These are phyloP conservation scores for Talaromyces liani DNA, from an alignment of 495 filamentous ascomycete species.

Conservation along the genomic window DNA sequence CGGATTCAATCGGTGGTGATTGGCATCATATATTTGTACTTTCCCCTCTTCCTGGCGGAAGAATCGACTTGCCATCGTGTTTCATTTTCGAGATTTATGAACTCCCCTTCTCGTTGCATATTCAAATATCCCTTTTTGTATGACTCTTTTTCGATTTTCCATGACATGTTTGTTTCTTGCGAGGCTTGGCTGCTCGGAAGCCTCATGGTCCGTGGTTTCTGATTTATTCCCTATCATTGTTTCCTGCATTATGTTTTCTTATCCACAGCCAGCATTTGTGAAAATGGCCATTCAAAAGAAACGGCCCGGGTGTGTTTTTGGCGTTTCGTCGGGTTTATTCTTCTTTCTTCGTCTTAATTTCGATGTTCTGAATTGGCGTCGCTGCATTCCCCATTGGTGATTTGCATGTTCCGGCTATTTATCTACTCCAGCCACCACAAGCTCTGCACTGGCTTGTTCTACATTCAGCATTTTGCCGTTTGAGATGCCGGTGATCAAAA, in stretches of 20 bases:
- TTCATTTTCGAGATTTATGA: not conserved
- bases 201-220: not conserved
- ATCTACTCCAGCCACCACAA: slow-evolving; percentile 14
- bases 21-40: slow-evolving; percentile 12
- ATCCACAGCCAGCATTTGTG: slow-evolving; percentile 26
- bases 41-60: slow-evolving; percentile 3
- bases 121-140: slow-evolving; percentile 9
- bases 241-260: slow-evolving; percentile 12
- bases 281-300: slow-evolving; percentile 25
- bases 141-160: slow-evolving; percentile 7
- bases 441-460: slow-evolving; percentile 23
- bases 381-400: slow-evolving; percentile 26
- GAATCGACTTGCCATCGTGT: slow-evolving; percentile 11
- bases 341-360: slow-evolving; percentile 14
- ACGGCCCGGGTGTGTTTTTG: slow-evolving; percentile 27
- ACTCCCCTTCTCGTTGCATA: slow-evolving; percentile 4
- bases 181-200: not conserved
- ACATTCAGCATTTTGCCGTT: slow-evolving; percentile 25
- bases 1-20: slow-evolving; percentile 69
- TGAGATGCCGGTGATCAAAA: slow-evolving; percentile 59
- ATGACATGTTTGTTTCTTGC: not conserved
- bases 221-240: slow-evolving; percentile 6
- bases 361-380: slow-evolving; percentile 23
- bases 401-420: slow-evolving; percentile 22
- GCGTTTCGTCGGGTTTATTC: slow-evolving; percentile 24